A percentile compares a stretch with the other conserved stretches of the same genome.
These are phyloP conservation scores for Penicillium pancosmium DNA, from an alignment of 495 filamentous ascomycete genomes.

Conservation along the genomic window DNA sequence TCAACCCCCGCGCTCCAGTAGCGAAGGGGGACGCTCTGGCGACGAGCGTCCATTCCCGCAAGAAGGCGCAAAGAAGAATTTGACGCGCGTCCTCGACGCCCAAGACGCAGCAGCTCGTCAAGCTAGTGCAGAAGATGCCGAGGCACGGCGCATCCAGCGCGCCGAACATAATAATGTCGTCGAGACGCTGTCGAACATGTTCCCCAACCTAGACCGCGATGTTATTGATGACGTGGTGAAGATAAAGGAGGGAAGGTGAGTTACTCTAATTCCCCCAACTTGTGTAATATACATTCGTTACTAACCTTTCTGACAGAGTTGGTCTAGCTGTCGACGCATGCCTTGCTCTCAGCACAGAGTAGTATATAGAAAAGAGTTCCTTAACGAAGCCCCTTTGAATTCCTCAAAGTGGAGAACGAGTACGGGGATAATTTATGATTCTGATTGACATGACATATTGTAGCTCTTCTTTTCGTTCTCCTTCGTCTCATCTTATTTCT, in stretches of 20 bases:
- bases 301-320: constrained; percentile 56
- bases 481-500: constrained; percentile 1
- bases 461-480: not conserved
- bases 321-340: constrained; percentile 91
- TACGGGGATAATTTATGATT: not conserved
- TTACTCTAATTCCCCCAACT: constrained; percentile 11
- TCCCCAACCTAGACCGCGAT: constrained; percentile 86
- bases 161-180: constrained; percentile 89
- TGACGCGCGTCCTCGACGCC: constrained; percentile 47
- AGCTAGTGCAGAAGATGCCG: constrained; percentile 88
- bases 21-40: constrained; percentile 45
- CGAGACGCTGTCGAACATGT: constrained; percentile 90
- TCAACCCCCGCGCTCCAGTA: constrained; percentile 50
- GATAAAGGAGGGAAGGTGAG: constrained; percentile 88
- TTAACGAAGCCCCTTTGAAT: not conserved
- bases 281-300: too few relatives aligned
- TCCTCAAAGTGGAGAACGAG: not conserved
- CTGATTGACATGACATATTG: not conserved
- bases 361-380: constrained; percentile 27
- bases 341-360: constrained; percentile 68
- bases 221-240: constrained; percentile 93
- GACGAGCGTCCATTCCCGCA: constrained; percentile 40
- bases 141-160: constrained; percentile 81
- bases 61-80: constrained; percentile 31
- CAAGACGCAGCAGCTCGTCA: constrained; percentile 94